Evolutionary conservation across 2,329 filamentous ascomycete genomes (phyloP), one percentile per base, ranked within the genome.

Genomic region (Diaporthe humulicola): DNA sequence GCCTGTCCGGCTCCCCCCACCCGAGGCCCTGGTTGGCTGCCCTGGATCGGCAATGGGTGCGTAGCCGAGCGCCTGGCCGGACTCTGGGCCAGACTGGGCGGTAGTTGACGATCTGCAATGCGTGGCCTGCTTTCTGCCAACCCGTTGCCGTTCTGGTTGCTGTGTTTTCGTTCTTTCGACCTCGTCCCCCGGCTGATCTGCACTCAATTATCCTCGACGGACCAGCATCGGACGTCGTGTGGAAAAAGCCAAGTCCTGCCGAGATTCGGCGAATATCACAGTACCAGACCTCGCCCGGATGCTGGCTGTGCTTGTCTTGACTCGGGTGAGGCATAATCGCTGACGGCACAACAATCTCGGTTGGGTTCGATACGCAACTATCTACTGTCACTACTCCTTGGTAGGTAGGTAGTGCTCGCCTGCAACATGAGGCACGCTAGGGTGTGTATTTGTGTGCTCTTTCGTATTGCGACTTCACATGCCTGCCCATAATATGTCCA

Each of bases 241-340:
- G 64, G 45, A 28, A 67, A 52, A 52, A 38, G 61, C 64, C 64
- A 67, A 67, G 64, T 67, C 64, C 22, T 67, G 45, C 64, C 64
- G 64, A 67, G 30, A 67, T 67, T 67, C 64, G 45, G 61, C 45
- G 61, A 67, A 67, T 67, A 52, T 54, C 45, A 19, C 64, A 10
- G 64, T n/a, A 67, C 61, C 61, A 67, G 45, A 38, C 19, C 28
- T 67, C 22, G 45, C 9, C 48, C 22, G 22, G 40, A 52, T 8
- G 45, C 7, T 52, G 30, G 45, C 7, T 52, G 30, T 25, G 30
- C 25, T 25, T 38, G 33, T 33, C 64, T 64, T 64, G 60, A 48
- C 60, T 64, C 60, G 60, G 15, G 17, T 30, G 25, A 64, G 60
- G 58, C 58, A 61, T 40, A 42, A 28, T 42, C 38, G 58, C 25